Evolutionary conservation across 1,139 yeast genomes (phyloP).

Genomic region (Kodamaea sp.): DNA sequence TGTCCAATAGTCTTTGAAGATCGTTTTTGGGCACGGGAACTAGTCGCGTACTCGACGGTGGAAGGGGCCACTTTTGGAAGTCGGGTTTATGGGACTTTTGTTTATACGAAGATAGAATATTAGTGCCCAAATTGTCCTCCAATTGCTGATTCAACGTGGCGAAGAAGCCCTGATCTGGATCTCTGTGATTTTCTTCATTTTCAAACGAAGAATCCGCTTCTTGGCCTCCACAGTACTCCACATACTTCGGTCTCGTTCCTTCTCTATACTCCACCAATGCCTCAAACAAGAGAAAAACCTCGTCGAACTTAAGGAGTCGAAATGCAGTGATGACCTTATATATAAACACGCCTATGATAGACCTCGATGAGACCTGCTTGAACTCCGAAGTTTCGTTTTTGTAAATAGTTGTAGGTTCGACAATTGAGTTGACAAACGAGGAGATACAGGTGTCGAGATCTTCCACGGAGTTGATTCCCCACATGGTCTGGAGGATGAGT

Average conservation of each 20-base stretch:
- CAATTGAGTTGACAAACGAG: constrained; percentile 8
- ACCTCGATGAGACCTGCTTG: constrained; percentile 30
- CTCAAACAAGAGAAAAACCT: constrained; percentile 51
- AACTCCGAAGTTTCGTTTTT: not conserved
- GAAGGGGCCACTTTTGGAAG: constrained; percentile 6
- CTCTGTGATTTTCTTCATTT: constrained; percentile 1
- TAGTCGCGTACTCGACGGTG: constrained; percentile 14
- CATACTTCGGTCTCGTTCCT: constrained; percentile 20
- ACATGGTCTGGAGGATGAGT: constrained; percentile 20
- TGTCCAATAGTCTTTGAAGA: constrained; percentile 51
- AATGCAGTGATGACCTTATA: constrained; percentile 47
- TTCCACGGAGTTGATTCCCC: constrained; percentile 40
- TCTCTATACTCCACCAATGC: constrained; percentile 55
- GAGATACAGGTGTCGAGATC: constrained; percentile 28
- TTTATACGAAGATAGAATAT: constrained; percentile 10
- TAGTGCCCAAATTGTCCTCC: constrained; percentile 19
- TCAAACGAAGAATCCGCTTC: constrained; percentile 4
- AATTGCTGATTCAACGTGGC: constrained; percentile 24
- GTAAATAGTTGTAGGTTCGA: constrained; percentile 12
- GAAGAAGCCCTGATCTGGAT: constrained; percentile 18
- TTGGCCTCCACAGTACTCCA: not conserved
- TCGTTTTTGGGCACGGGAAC: constrained; percentile 53
- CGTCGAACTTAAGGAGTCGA: constrained; percentile 60
- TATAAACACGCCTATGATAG: constrained; percentile 40
- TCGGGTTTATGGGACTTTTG: constrained; percentile 3